Evolutionary conservation across 2,329 filamentous ascomycete genomes (phyloP).

Genomic region (Coniochaeta hoffmannii): DNA sequence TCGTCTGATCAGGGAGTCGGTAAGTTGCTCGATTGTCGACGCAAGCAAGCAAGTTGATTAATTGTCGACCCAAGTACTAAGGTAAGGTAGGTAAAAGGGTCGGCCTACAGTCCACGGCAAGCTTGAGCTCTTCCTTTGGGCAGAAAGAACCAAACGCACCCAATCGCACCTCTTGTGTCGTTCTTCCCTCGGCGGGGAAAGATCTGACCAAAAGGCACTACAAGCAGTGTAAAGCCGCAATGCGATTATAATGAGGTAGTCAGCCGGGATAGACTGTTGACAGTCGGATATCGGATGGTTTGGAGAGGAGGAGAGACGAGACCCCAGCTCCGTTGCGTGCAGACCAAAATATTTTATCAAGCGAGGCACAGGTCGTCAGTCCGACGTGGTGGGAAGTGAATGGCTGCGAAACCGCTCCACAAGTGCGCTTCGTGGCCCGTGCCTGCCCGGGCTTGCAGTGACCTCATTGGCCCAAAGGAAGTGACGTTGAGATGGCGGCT

Average conservation of each 20-base stretch:
- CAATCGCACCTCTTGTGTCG: not conserved
- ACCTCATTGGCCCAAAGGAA: not conserved
- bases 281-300: not conserved
- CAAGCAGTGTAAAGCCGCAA: not conserved
- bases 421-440: not conserved
- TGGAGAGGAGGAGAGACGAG: not conserved
- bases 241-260: too few relatives aligned
- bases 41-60: not conserved
- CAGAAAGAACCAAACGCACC: not conserved
- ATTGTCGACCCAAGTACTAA: too few relatives aligned
- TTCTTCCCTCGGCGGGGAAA: not conserved
- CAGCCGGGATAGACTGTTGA: too few relatives aligned
- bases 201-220: not conserved
- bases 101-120: too few relatives aligned
- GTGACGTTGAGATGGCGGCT: not conserved
- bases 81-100: too few relatives aligned
- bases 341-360: not conserved
- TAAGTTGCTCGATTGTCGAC: not conserved
- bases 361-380: not conserved
- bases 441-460: not conserved
- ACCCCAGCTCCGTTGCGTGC: not conserved
- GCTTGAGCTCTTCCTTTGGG: not conserved
- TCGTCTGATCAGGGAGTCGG: not conserved
- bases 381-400: not conserved
- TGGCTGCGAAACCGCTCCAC: not conserved